A percentile compares a stretch with the other conserved stretches of the same genome.
Conservation (phyloP, 305 asterid genomes). For the Fraxinus dipetala region DNA sequence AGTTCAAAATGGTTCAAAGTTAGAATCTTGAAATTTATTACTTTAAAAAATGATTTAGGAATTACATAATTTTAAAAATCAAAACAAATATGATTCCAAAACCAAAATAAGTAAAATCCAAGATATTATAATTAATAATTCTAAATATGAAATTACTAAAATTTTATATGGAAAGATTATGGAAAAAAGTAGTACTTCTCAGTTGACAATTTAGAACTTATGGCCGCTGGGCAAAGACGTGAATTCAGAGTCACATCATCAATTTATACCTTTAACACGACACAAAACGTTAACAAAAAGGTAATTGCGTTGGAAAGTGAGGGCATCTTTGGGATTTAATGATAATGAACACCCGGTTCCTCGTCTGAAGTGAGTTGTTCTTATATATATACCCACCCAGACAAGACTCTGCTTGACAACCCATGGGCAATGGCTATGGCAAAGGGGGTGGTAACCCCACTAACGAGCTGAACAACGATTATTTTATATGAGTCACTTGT, state of each 20-base stretch:
- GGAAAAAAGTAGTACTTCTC: neutral
- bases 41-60: neutral
- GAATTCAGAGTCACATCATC: neutral
- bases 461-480: neutral
- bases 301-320: neutral
- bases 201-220: neutral
- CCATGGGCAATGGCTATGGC: neutral
- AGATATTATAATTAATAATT: too few relatives aligned
- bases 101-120: neutral
- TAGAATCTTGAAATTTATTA: too few relatives aligned
- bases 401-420: neutral
- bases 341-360: neutral
- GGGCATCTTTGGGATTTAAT: conserved; percentile 1
- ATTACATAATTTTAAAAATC: too few relatives aligned
- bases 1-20: neutral
- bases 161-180: neutral
- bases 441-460: too few relatives aligned
- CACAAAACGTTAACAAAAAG: neutral
- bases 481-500: neutral
- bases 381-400: neutral
- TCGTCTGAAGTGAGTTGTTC: neutral
- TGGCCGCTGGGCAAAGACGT: neutral
- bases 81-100: neutral
- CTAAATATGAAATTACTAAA: neutral
- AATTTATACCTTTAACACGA: neutral